Percentiles rank a stretch among this genome's conserved stretches.
phyloP scores from a whole-genome alignment of 805 yeast genomes.

The Teunomyces barrocoloradensis region DNA sequence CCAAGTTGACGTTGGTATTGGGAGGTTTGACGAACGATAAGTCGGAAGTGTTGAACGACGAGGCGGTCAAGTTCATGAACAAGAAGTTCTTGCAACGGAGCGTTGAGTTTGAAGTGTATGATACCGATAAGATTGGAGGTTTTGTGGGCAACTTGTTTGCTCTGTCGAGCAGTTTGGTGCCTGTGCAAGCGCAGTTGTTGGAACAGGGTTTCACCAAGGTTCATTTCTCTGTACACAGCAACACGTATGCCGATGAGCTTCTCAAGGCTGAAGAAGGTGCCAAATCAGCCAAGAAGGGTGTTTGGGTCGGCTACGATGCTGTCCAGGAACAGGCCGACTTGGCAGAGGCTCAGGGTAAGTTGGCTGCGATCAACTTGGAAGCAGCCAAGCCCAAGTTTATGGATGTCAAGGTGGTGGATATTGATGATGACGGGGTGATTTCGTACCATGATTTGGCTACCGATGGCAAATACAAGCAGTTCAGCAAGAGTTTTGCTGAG shows the following conservation, averaged over 20 bases:
- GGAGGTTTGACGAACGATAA: constrained; percentile 62
- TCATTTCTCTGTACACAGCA: constrained; percentile 61
- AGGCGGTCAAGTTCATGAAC: constrained; percentile 53
- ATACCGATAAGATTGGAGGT: constrained; percentile 74
- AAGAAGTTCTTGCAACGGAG: constrained; percentile 66
- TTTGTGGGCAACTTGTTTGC: constrained; percentile 70
- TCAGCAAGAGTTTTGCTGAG: constrained; percentile 48
- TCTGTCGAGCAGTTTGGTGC: constrained; percentile 44
- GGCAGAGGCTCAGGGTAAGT: constrained; percentile 16
- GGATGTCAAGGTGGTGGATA: constrained; percentile 54
- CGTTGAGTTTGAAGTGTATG: constrained; percentile 65
- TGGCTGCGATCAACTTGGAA: constrained; percentile 20
- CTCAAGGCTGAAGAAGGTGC: constrained; percentile 65
- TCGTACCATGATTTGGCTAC: constrained; percentile 47
- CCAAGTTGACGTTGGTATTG: constrained; percentile 64
- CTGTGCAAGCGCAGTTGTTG: constrained; percentile 57
- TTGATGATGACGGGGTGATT: constrained; percentile 41
- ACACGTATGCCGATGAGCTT: constrained; percentile 54
- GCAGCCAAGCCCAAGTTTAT: constrained; percentile 42
- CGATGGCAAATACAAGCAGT: constrained; percentile 34
- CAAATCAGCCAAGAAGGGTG: constrained; percentile 49
- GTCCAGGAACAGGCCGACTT: constrained; percentile 33
- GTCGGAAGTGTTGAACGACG: constrained; percentile 38
- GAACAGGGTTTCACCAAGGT: constrained; percentile 61
- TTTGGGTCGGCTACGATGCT: constrained; percentile 65